Conservation (phyloP, 2,329 filamentous ascomycete genomes). For the Amphichorda felina region DNA sequence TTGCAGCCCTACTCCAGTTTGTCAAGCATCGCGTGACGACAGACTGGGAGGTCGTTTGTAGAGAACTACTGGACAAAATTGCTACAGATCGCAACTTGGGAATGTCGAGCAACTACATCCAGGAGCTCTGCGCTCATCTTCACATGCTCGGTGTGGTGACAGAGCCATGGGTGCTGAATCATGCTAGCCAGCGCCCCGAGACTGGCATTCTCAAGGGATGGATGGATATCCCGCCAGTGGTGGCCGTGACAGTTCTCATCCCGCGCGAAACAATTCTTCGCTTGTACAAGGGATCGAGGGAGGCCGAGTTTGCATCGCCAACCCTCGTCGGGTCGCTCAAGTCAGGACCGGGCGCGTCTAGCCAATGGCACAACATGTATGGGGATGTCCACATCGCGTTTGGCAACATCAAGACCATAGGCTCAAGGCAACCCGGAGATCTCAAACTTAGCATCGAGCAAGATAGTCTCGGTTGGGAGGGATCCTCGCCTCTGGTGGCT, state of each 20-base stretch:
- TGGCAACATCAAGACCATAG: constrained; percentile 17
- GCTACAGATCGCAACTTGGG: constrained; percentile 14
- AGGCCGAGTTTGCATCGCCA: constrained; percentile 11
- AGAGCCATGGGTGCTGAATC: constrained; percentile 15
- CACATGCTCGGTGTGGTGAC: constrained; percentile 20
- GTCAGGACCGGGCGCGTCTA: constrained; percentile 5
- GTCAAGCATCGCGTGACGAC: constrained; percentile 20
- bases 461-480: constrained; percentile 23
- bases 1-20: constrained; percentile 24
- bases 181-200: constrained; percentile 8
- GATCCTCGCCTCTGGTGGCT: constrained; percentile 23
- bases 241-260: constrained; percentile 24
- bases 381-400: constrained; percentile 27
- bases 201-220: constrained; percentile 21
- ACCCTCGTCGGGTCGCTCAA: constrained; percentile 17
- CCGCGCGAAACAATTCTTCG: constrained; percentile 14
- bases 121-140: constrained; percentile 23
- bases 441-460: constrained; percentile 19
- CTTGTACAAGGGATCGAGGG: constrained; percentile 10
- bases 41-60: constrained; percentile 19
- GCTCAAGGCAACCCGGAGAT: constrained; percentile 13
- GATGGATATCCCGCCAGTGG: constrained; percentile 20
- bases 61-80: constrained; percentile 15
- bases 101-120: constrained; percentile 17
- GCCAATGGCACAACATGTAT: constrained; percentile 22